Base-by-base conservation (phyloP, 768 basidiomycete species). In the Dendrothele bispora region DNA sequence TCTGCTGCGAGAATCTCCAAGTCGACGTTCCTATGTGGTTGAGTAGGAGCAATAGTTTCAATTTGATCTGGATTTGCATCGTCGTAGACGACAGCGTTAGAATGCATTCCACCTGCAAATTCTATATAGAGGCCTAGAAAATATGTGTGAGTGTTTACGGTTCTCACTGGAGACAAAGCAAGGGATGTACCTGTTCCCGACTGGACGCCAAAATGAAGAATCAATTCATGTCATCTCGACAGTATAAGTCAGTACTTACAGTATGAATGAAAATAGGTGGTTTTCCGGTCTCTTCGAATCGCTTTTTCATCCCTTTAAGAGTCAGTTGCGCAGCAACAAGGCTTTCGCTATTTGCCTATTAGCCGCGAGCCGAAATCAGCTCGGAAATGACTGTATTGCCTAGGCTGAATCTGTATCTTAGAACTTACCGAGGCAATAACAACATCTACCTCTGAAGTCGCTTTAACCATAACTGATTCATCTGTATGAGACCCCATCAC, bases 261-360 rank as follows among this genome's bases (percentile, higher is more conserved):
- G 83, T 85, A 56, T 88, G 82, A n/a, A 88, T 84, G 10, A 82
- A 67, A 48, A 72, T 69, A 5, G 82, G 73, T 2, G 61, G 56
- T 2, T 58, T 65, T 3, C 77, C 75, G 1, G 73, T 75, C 18
- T 52, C 57, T 28, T 70, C 64, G 40, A 72, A 61, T 20, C 70
- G 63, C 53, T 68, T 74, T 64, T 76, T 80, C 58, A 80, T 49
- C 1, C 86, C 84, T 11, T 59, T 67, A 47, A 87, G 60, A 8
- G 77, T 74, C 1, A 79, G 75, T 30, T 70, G 54, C 0, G 68
- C 69, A 0, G 76, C 75, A 1, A 59, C 57, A 0, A 75, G 44
- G 41, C 82, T 61, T 50, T 86, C 83, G 3, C 70, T 51, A 46
- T 78, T 71, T 0, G 72, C 74, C 77, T 77, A 39, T 30, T 30